Evolutionary conservation across 768 basidiomycete genomes (phyloP).

Genomic region (Dentipellis sp.): DNA sequence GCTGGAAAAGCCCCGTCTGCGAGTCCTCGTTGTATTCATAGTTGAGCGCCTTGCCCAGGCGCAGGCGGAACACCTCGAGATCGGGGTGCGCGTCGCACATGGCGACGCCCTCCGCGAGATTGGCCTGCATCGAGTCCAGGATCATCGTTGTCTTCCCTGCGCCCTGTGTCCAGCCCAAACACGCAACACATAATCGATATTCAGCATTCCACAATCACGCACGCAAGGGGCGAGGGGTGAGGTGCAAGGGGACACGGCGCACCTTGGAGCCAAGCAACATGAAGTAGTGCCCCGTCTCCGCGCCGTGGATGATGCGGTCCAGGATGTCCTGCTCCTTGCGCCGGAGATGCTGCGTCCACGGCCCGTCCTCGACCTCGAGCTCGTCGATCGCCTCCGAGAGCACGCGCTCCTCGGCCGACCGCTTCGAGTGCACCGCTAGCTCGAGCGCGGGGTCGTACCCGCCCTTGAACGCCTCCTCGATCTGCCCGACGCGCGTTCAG

Average conservation of each 20-base stretch:
- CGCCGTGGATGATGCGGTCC: conserved; percentile 71
- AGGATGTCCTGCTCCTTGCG: conserved; percentile 69
- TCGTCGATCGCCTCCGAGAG: conserved; percentile 20
- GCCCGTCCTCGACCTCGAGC: conserved; percentile 28
- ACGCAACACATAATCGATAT: not conserved
- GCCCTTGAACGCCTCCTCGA: conserved; percentile 65
- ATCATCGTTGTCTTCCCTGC: conserved; percentile 80
- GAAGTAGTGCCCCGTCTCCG: conserved; percentile 65
- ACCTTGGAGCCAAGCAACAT: conserved; percentile 75
- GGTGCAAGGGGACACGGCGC: conserved; percentile 5
- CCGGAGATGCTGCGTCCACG: conserved; percentile 53
- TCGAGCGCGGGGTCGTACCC: conserved; percentile 83
- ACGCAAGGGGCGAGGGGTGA: not conserved
- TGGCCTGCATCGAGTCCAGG: conserved; percentile 68
- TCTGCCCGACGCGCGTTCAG: conserved; percentile 29
- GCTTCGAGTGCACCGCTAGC: conserved; percentile 41
- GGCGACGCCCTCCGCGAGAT: conserved; percentile 62
- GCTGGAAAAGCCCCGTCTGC: conserved; percentile 71
- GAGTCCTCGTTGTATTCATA: conserved; percentile 83
- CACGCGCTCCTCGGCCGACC: conserved; percentile 18
- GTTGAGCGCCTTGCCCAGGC: conserved; percentile 79
- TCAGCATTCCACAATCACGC: conserved; percentile 8
- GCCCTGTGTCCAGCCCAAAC: conserved; percentile 35
- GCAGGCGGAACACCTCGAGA: conserved; percentile 77
- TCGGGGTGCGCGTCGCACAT: conserved; percentile 82